Percentiles rank a stretch among this genome's conserved stretches.
phyloP scores from a whole-genome alignment of 1,284 basidiomycete species.

The Gomphus sp. region DNA sequence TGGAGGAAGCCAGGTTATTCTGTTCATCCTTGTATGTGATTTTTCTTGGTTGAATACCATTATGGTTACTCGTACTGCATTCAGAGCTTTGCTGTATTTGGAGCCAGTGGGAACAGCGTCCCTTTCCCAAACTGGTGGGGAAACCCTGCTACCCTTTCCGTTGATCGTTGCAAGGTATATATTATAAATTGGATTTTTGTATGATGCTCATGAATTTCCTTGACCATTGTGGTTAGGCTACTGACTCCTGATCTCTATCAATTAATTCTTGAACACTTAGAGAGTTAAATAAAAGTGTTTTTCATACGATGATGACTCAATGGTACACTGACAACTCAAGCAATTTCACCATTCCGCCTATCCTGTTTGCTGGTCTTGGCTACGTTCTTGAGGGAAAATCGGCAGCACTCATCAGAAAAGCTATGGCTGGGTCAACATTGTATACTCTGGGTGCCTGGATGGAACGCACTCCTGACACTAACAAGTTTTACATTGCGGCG shows the following conservation, averaged over 20 bases:
- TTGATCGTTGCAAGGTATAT: constrained; percentile 24
- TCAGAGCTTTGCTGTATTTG: constrained; percentile 12
- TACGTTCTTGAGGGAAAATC: too few species aligned
- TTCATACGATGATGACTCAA: too few species aligned
- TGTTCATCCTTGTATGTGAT: constrained; percentile 31
- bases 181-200: not conserved
- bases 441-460: too few species aligned
- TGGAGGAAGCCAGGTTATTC: constrained; percentile 38
- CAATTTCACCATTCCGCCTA: too few species aligned
- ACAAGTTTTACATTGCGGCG: too few species aligned
- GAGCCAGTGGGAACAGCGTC: constrained; percentile 7
- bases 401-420: too few species aligned
- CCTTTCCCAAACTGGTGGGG: constrained; percentile 23
- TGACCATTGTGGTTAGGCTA: not conserved
- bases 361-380: too few species aligned
- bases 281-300: too few species aligned
- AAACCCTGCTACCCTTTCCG: constrained; percentile 26
- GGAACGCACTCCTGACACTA: too few species aligned
- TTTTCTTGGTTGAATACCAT: not conserved
- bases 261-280: too few species aligned
- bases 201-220: not conserved
- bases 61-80: not conserved
- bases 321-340: too few species aligned
- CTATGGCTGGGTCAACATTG: too few species aligned
- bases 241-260: not conserved